Percentiles rank a stretch among this genome's conserved stretches.
Evolutionary conservation across 179 eudicot species (phyloP).

Genomic region (Drosera spatulata): DNA sequence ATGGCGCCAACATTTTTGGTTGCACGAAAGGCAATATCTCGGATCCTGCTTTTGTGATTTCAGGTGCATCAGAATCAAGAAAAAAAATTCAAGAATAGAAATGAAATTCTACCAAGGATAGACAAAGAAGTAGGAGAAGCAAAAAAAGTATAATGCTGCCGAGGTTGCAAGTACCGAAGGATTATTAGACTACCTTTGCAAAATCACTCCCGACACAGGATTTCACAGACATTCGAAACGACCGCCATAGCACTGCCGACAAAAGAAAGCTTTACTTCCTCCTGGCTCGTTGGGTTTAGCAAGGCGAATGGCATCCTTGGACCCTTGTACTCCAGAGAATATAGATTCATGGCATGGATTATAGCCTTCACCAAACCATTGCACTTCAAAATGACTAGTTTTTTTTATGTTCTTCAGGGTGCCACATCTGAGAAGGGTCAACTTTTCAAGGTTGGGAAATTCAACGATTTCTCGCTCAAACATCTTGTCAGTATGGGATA

Average conservation of each 20-base stretch:
- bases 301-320: constrained; percentile 12
- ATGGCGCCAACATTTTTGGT: constrained; percentile 20
- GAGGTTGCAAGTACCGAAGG: too few species aligned
- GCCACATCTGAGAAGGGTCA: constrained; percentile 15
- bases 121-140: too few species aligned
- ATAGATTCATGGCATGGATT: constrained; percentile 11
- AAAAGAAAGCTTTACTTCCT: constrained; percentile 11
- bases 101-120: too few species aligned
- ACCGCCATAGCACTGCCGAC: constrained; percentile 7
- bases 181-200: constrained; percentile 10
- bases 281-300: constrained; percentile 5
- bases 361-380: constrained; percentile 4
- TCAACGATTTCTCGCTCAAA: constrained; percentile 17
- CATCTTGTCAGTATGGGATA: constrained; percentile 19
- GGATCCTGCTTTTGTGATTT: constrained; percentile 6
- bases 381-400: constrained; percentile 15
- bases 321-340: constrained; percentile 19
- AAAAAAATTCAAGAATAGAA: not conserved
- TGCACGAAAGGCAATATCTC: constrained; percentile 11
- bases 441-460: constrained; percentile 14
- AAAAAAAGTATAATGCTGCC: too few species aligned
- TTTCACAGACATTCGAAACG: constrained; percentile 6
- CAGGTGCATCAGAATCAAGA: not conserved
- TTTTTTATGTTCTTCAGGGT: constrained; percentile 6
- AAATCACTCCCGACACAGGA: constrained; percentile 12